Evolutionary conservation across 2,329 filamentous ascomycete species (phyloP), one percentile per base, ranked within the genome.

Genomic region (Metarhizium robertsii): DNA sequence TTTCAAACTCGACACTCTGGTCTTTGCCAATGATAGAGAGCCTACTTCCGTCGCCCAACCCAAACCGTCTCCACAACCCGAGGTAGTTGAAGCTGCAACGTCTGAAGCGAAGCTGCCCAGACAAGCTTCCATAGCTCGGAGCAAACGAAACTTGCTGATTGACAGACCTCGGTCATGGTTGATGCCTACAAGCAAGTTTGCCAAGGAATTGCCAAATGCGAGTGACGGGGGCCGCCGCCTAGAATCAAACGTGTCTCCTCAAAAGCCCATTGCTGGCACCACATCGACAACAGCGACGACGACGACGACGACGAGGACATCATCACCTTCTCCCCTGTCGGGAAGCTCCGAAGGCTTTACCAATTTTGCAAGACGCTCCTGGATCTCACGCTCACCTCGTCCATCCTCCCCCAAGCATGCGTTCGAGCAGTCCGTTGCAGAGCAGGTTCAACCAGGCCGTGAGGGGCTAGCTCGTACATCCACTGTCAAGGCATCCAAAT

Each of bases 131-230:
- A 50, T 60, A 36, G 58, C 58, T 65, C 67, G 61, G 57, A 66
- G 64, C 60, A 76, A 73, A 65, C 75, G 73, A 60, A 74, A 67
- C 58, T 75, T 77, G 47, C 67, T 79, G 51, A 71, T 77, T 54
- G 77, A 76, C 57, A 73, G 76, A 54, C 76, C 75, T 4, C 74
- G 75, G 56, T 77, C 77, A 57, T 83, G 79, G 80, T 72, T 82
- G 56, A 71, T 73, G 2, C 48, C 57, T 14, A 69, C 69, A 63
- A 73, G 76, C 29, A 78, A 72, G 59, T 71, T 73, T 13, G 63
- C 69, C 42, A 66, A 61, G 51, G 65, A 68, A 10, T 34, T 61
- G 32, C 54, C 59, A 34, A 45, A 56, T 34, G 13, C 40, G 16
- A n/a, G 38, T n/a, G 59, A 65, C 29, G 61, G 64, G 3, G 25